A percentile compares a stretch with the other conserved stretches of the same genome.
These are phyloP conservation scores for Dunaliella salina DNA, from an alignment of 163 green algal genomes.

Conservation along the genomic window DNA sequence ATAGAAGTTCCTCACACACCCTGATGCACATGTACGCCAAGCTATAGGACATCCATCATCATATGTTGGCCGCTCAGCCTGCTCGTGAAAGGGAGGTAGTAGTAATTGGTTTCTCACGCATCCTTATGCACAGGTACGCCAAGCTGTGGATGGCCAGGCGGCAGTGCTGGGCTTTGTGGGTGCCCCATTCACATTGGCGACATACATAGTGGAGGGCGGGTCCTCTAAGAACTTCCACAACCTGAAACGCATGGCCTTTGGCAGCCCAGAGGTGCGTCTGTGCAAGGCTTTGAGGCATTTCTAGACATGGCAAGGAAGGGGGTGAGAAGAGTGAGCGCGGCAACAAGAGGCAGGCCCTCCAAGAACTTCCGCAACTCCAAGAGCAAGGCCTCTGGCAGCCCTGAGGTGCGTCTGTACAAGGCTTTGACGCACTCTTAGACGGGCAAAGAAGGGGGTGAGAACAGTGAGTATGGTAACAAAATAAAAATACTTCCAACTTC, in stretches of 20 bases:
- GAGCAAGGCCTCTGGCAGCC: slow-evolving; percentile 73
- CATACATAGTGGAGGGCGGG: slow-evolving; percentile 88
- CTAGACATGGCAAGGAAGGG: too few species aligned
- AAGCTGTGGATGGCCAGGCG: slow-evolving; percentile 22
- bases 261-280: slow-evolving; percentile 52
- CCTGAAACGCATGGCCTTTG: slow-evolving; percentile 86
- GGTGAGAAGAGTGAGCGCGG: too few species aligned
- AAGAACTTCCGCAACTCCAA: slow-evolving; percentile 89
- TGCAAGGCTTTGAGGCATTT: neutral
- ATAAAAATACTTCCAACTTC: too few species aligned
- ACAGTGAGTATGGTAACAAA: too few species aligned
- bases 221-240: slow-evolving; percentile 80
- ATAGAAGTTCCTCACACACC: too few species aligned
- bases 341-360: too few species aligned
- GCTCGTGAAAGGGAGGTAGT: too few species aligned
- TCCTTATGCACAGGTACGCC: neutral
- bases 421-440: too few species aligned
- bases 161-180: slow-evolving; percentile 84
- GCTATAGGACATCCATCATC: too few species aligned
- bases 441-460: too few species aligned
- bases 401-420: slow-evolving; percentile 39
- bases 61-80: too few species aligned
- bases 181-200: slow-evolving; percentile 88
- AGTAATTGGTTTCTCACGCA: too few species aligned
- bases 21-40: neutral